phyloP scores from a whole-genome alignment of 495 filamentous ascomycete genomes.

The Daldinia loculata region DNA sequence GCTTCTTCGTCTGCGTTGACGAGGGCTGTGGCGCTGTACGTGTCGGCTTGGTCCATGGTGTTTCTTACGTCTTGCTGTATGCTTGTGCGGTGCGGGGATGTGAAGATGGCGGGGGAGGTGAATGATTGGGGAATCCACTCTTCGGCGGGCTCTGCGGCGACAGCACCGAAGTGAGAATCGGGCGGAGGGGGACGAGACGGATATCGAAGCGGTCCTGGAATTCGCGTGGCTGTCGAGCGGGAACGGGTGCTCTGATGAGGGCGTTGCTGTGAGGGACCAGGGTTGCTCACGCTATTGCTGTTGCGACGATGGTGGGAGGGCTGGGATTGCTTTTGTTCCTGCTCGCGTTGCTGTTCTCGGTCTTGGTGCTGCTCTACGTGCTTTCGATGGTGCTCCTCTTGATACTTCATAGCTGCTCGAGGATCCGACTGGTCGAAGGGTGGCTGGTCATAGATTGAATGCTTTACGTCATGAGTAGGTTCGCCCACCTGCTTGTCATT shows the following conservation, averaged over 20 bases:
- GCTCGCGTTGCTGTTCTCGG: neutral
- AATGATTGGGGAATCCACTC: too few relatives aligned
- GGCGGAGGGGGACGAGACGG: neutral
- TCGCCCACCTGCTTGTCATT: neutral
- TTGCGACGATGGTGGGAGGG: neutral
- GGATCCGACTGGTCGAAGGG: neutral
- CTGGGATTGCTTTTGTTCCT: neutral
- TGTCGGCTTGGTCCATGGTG: too few relatives aligned
- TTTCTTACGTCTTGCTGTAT: too few relatives aligned
- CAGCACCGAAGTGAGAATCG: too few relatives aligned
- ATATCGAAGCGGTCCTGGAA: neutral
- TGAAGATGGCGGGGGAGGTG: too few relatives aligned
- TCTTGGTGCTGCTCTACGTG: neutral
- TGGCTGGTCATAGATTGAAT: neutral
- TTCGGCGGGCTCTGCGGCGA: too few relatives aligned
- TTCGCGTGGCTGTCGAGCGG: neutral
- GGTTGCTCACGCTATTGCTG: neutral
- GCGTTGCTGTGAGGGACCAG: neutral
- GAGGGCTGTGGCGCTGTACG: neutral
- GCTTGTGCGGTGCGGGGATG: too few relatives aligned
- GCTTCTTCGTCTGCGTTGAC: neutral
- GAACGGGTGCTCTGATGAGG: neutral
- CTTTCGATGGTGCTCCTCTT: neutral
- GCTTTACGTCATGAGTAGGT: neutral
- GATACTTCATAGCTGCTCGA: neutral